A percentile compares a stretch with the other conserved stretches of the same genome.
Conservation (phyloP, 176 grass and related monocot genomes). For the Eleusine coracana region DNA sequence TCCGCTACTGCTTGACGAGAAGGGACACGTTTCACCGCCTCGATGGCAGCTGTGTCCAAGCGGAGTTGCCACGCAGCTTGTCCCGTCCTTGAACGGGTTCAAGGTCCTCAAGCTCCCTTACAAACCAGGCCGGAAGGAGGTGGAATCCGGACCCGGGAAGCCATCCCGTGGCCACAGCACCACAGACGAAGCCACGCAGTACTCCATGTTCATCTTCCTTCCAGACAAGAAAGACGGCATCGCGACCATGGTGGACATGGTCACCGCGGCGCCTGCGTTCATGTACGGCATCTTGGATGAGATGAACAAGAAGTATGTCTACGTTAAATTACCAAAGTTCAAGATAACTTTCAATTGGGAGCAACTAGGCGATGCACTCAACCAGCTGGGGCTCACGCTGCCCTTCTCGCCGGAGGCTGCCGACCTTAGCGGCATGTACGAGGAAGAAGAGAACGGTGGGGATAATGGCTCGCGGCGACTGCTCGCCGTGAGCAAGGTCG, state of each 20-base stretch:
- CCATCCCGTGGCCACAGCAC: too few species aligned
- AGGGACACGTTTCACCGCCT: background rate
- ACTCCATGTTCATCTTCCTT: constrained; percentile 39
- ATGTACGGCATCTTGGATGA: background rate
- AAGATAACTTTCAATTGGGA: background rate
- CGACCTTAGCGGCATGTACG: constrained; percentile 26
- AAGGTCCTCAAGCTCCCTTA: constrained; percentile 38
- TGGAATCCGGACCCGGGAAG: too few species aligned
- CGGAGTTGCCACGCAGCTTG: rapidly evolving
- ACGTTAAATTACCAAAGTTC: background rate
- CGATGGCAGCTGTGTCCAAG: background rate
- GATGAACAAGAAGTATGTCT: background rate
- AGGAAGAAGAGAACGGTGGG: background rate
- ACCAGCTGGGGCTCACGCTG: constrained; percentile 18
- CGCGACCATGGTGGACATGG: background rate
- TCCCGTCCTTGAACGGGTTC: constrained; percentile 7
- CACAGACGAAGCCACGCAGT: background rate
- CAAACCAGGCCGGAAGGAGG: background rate
- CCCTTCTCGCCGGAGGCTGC: background rate
- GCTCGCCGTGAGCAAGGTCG: constrained; percentile 13
- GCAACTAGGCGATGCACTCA: background rate
- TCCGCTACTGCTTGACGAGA: rapidly evolving
- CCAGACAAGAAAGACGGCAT: background rate
- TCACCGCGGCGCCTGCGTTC: background rate
- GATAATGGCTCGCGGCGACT: background rate